Evolutionary conservation across 164 flowering plant genomes (phyloP).

Genomic region (Kingdonia uniflora): DNA sequence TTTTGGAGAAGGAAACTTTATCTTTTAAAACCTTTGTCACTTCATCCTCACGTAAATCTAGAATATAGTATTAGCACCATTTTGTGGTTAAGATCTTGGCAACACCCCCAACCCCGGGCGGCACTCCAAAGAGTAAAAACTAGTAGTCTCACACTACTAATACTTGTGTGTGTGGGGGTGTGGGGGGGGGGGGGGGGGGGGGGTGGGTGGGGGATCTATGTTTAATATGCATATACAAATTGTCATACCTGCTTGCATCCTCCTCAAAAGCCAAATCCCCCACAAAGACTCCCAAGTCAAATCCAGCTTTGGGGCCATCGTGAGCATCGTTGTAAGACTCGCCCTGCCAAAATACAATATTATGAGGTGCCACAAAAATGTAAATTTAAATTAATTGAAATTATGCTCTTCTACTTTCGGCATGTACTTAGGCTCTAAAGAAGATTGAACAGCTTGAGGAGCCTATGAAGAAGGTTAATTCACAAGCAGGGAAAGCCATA

Average conservation of each 20-base stretch:
- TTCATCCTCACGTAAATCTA: not conserved
- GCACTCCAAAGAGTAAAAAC: not conserved
- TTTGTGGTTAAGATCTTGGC: not conserved
- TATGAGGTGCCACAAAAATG: not conserved
- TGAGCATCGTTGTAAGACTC: constrained; percentile 20
- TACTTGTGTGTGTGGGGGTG: too few species aligned
- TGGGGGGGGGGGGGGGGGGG: too few species aligned
- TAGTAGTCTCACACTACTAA: not conserved
- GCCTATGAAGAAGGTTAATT: too few species aligned
- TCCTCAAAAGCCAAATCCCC: constrained; percentile 81
- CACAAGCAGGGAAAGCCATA: too few species aligned
- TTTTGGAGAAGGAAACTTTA: too few species aligned
- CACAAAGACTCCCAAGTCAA: constrained; percentile 75
- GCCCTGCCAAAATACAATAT: too few species aligned
- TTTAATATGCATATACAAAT: not conserved
- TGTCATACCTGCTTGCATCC: constrained; percentile 50
- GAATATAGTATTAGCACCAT: not conserved
- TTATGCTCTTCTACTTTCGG: too few species aligned
- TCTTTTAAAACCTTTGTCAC: too few species aligned
- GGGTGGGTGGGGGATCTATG: not conserved
- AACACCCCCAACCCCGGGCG: not conserved
- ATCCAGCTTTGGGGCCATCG: constrained; percentile 27
- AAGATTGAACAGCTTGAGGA: too few species aligned
- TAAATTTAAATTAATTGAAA: too few species aligned
- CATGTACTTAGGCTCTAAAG: too few species aligned